phyloP scores from a whole-genome alignment of 2,329 filamentous ascomycete species.

The Conoideocrella luteorostrata region DNA sequence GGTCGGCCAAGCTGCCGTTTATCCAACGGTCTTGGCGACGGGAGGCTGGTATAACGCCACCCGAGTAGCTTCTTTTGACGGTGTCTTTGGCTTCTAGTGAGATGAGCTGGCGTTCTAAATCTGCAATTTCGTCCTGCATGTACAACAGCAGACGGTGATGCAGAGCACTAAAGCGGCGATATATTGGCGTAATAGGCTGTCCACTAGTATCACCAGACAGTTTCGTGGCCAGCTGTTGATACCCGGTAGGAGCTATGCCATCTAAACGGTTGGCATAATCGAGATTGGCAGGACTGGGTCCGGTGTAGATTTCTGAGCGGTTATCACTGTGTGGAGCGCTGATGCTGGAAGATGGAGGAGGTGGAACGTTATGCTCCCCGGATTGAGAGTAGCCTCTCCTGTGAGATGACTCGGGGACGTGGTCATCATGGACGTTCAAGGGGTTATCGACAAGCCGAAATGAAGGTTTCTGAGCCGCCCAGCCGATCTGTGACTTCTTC shows the following conservation, averaged over 20 bases:
- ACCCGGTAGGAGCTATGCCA: conserved; percentile 42
- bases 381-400: background rate
- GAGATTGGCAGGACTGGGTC: background rate
- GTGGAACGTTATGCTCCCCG: conserved; percentile 1
- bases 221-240: conserved; percentile 55
- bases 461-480: conserved; percentile 2
- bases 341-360: conserved; percentile 4
- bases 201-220: conserved; percentile 28
- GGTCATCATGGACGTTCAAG: background rate
- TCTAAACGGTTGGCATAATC: conserved; percentile 2
- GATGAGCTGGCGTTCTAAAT: conserved; percentile 73
- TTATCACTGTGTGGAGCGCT: conserved; percentile 3
- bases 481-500: background rate
- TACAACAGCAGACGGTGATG: conserved; percentile 79
- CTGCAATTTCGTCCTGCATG: conserved; percentile 76
- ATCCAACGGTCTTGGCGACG: conserved; percentile 49
- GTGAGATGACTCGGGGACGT: background rate
- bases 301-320: conserved; percentile 1
- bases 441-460: background rate
- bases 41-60: conserved; percentile 49
- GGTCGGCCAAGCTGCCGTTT: conserved; percentile 52
- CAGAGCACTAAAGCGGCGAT: conserved; percentile 73
- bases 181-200: conserved; percentile 52
- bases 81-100: conserved; percentile 57
- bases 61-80: conserved; percentile 34